Evolutionary conservation across 148 eudicot species (phyloP).

Genomic region (Amaranthus hypochondriacus): DNA sequence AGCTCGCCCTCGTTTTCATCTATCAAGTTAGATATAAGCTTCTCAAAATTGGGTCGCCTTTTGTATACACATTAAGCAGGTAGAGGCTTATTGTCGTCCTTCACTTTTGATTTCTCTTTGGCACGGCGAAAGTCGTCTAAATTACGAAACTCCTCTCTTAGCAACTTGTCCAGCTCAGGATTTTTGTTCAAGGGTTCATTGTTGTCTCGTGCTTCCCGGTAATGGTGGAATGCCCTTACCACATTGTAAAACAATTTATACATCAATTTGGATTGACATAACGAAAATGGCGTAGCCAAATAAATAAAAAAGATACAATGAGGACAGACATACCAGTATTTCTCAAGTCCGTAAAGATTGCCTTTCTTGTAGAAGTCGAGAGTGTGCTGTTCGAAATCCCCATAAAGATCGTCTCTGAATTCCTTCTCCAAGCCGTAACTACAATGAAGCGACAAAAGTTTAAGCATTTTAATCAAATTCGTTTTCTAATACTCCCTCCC

Average conservation of each 20-base stretch:
- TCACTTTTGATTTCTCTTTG: constrained; percentile 33
- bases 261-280: not conserved
- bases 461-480: not conserved
- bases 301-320: no score
- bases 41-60: constrained; percentile 18
- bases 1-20: constrained; percentile 20
- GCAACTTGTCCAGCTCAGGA: constrained; percentile 57
- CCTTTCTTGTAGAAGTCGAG: constrained; percentile 68
- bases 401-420: constrained; percentile 65
- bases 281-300: not conserved
- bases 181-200: constrained; percentile 53
- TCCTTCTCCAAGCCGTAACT: constrained; percentile 96
- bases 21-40: constrained; percentile 18
- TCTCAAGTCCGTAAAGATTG: constrained; percentile 92
- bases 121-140: constrained; percentile 64
- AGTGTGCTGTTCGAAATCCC: constrained; percentile 73
- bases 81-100: constrained; percentile 20
- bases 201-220: constrained; percentile 38
- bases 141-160: constrained; percentile 53
- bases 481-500: no score
- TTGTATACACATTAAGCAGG: not conserved
- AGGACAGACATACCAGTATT: constrained; percentile 65
- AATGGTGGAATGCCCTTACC: constrained; percentile 89
- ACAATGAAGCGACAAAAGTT: constrained; percentile 26
- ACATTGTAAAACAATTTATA: constrained; percentile 8